phyloP scores from a whole-genome alignment of 768 basidiomycete species.

The Tulasnella sp. region DNA sequence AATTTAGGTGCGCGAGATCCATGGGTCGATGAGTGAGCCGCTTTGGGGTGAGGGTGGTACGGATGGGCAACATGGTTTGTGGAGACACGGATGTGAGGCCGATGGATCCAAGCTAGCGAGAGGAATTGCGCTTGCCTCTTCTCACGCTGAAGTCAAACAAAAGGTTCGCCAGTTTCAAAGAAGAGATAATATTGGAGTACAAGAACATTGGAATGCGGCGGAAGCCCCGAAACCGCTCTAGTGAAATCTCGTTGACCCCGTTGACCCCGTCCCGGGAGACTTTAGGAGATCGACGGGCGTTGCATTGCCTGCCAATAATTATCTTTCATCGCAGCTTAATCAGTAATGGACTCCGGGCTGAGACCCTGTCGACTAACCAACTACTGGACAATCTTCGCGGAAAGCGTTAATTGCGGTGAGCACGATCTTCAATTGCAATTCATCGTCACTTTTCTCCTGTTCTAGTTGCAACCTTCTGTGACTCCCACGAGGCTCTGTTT shows the following conservation, averaged over 20 bases:
- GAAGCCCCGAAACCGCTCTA: no score
- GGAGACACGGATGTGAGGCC: neutral
- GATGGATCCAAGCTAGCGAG: neutral
- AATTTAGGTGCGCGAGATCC: no score
- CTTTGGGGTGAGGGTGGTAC: no score
- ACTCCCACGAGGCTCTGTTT: neutral
- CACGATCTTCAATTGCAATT: neutral
- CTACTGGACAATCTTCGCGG: neutral
- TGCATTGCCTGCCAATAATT: neutral
- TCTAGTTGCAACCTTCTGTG: neutral
- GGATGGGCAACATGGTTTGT: no score
- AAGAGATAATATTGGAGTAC: neutral
- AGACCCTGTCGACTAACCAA: neutral
- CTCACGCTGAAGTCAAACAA: neutral
- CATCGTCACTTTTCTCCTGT: constrained; percentile 2
- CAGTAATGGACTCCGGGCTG: neutral
- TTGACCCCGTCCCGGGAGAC: neutral
- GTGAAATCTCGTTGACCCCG: neutral
- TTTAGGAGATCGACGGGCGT: neutral
- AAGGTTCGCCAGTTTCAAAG: neutral
- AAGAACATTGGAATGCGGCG: neutral
- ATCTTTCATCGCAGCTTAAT: neutral
- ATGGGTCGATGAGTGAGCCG: no score
- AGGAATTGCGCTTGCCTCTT: no score
- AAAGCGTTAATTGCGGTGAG: neutral